phyloP scores from a whole-genome alignment of 495 filamentous ascomycete species.

The Trichocladium uniseriatum region DNA sequence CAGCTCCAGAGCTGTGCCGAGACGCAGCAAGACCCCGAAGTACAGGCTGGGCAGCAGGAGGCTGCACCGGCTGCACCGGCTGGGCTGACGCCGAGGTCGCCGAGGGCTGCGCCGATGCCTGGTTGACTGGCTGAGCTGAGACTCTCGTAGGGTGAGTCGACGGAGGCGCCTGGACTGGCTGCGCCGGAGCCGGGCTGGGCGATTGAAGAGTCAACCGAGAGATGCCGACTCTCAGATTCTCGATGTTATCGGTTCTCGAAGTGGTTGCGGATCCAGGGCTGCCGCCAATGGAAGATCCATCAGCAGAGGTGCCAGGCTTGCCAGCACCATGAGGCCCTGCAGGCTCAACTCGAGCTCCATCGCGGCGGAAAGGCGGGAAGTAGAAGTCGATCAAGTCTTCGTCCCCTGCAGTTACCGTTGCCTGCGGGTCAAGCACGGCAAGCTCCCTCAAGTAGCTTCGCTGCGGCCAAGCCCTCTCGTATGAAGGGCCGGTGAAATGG shows the following conservation, averaged over 20 bases:
- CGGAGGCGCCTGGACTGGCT: not conserved
- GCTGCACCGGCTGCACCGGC: too few species aligned
- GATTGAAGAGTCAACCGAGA: not conserved
- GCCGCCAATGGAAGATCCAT: too few species aligned
- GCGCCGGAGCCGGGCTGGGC: not conserved
- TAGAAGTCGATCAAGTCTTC: slow-evolving; percentile 5
- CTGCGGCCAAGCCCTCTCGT: slow-evolving; percentile 10
- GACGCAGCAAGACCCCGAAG: slow-evolving; percentile 12
- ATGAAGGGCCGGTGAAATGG: slow-evolving; percentile 6
- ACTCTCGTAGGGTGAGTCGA: not conserved
- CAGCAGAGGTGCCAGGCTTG: not conserved
- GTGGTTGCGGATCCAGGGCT: not conserved
- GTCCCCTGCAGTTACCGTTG: not conserved
- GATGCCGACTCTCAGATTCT: not conserved
- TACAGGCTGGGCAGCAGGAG: not conserved
- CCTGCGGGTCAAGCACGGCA: slow-evolving; percentile 2
- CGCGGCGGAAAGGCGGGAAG: not conserved
- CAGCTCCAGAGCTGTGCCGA: slow-evolving; percentile 1
- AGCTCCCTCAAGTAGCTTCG: slow-evolving; percentile 6
- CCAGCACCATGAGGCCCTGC: not conserved
- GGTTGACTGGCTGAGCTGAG: not conserved
- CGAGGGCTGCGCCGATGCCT: not conserved
- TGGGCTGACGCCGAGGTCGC: not conserved
- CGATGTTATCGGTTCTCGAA: not conserved
- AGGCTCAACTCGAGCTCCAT: not conserved